These are phyloP conservation scores for Cladosporium sp. DNA, from an alignment of 2,329 filamentous ascomycete species.

Conservation along the genomic window DNA sequence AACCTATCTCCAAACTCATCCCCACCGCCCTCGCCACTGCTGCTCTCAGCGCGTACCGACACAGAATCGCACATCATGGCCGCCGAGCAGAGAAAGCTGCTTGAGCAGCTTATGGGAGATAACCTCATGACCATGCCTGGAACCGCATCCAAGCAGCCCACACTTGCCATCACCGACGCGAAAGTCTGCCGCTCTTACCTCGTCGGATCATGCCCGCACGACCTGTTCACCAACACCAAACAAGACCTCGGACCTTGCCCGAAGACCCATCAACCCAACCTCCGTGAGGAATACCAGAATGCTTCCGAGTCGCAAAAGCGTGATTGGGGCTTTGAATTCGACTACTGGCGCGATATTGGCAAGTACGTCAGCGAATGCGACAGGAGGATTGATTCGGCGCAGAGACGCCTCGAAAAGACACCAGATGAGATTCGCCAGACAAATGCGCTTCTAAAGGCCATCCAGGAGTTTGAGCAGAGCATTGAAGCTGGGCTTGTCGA, in stretches of 20 bases:
- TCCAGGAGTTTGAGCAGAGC: constrained; percentile 72
- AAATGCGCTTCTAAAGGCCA: constrained; percentile 80
- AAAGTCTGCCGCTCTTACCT: constrained; percentile 96
- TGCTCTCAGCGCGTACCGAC: not conserved
- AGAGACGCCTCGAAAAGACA: constrained; percentile 90
- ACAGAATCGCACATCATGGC: constrained; percentile 58
- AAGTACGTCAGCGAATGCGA: constrained; percentile 98
- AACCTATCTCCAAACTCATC: no score
- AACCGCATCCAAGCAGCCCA: constrained; percentile 67
- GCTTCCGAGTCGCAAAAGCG: constrained; percentile 68
- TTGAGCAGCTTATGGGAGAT: constrained; percentile 82
- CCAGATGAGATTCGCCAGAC: constrained; percentile 96
- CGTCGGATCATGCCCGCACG: constrained; percentile 90
- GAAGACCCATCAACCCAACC: constrained; percentile 79
- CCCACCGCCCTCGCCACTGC: no score
- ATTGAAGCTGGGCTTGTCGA: constrained; percentile 82
- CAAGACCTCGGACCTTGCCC: constrained; percentile 90
- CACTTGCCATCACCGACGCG: constrained; percentile 82
- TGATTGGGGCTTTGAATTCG: constrained; percentile 86
- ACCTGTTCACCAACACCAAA: constrained; percentile 99
- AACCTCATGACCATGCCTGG: constrained; percentile 72
- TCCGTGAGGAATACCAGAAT: constrained; percentile 83
- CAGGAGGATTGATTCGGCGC: constrained; percentile 82
- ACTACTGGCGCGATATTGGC: constrained; percentile 93
- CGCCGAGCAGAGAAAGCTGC: constrained; percentile 95